These are phyloP conservation scores for Phylloporus arenicola DNA, from an alignment of 768 basidiomycete genomes.

Conservation along the genomic window DNA sequence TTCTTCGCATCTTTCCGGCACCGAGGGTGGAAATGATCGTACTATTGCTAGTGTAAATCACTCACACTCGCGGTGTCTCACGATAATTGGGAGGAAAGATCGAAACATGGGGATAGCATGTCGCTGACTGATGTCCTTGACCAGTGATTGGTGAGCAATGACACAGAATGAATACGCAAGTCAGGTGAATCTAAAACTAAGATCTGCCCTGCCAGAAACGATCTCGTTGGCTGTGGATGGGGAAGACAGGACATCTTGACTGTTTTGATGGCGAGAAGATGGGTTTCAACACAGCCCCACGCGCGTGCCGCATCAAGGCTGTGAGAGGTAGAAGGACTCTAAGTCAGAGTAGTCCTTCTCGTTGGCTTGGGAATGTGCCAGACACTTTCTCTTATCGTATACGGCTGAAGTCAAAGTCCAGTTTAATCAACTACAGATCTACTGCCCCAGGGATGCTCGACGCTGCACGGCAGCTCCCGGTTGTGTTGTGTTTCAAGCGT, in stretches of 20 bases:
- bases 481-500: too few relatives aligned
- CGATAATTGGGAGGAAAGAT: neutral
- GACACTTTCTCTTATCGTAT: too few relatives aligned
- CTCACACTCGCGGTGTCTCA: neutral
- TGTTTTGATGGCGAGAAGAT: slow-evolving; percentile 1
- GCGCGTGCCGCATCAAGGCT: neutral
- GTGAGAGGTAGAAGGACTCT: neutral
- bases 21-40: neutral
- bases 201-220: neutral
- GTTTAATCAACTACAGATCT: too few relatives aligned
- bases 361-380: neutral
- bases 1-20: neutral
- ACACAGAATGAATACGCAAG: too few relatives aligned
- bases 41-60: neutral
- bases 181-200: neutral
- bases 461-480: too few relatives aligned
- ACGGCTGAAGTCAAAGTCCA: too few relatives aligned
- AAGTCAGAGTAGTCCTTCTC: neutral
- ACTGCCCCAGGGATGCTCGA: too few relatives aligned
- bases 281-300: neutral
- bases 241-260: neutral
- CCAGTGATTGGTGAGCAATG: neutral
- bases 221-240: slow-evolving; percentile 2
- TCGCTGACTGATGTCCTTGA: neutral
- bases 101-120: neutral